These are phyloP conservation scores for Trichoderma brevicompactum DNA, from an alignment of 2,329 filamentous ascomycete genomes.

Conservation along the genomic window DNA sequence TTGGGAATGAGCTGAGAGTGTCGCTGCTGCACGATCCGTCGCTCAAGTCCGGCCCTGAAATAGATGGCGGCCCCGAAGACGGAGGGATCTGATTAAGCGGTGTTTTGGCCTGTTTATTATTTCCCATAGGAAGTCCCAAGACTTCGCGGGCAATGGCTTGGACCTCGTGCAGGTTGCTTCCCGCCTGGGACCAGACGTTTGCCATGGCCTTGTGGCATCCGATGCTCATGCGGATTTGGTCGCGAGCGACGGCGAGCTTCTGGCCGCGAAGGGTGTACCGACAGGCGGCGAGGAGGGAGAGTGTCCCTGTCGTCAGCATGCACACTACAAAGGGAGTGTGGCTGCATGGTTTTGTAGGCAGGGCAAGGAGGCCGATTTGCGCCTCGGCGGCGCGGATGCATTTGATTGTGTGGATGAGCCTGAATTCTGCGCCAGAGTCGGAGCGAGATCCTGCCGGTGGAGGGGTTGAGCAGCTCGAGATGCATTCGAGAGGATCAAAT, in stretches of 20 bases:
- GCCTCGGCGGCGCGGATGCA: conserved; percentile 45
- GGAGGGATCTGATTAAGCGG: not conserved
- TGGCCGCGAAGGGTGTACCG: conserved; percentile 41
- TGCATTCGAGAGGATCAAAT: conserved; percentile 44
- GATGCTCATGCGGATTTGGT: conserved; percentile 49
- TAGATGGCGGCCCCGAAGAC: not conserved
- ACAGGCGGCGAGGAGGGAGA: conserved; percentile 46
- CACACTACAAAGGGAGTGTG: conserved; percentile 49
- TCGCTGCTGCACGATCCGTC: not conserved
- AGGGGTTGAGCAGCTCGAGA: conserved; percentile 44
- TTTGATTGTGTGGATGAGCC: conserved; percentile 47
- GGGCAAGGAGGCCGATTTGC: conserved; percentile 45
- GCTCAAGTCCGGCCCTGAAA: not conserved
- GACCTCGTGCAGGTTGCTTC: conserved; percentile 45
- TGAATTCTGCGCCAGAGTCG: conserved; percentile 32
- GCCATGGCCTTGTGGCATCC: conserved; percentile 46
- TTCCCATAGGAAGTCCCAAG: conserved; percentile 23
- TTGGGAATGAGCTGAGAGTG: not conserved
- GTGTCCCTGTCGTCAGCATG: conserved; percentile 46
- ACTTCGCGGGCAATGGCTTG: conserved; percentile 46
- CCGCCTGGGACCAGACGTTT: conserved; percentile 44
- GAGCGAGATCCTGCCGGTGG: conserved; percentile 28
- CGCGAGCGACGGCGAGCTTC: conserved; percentile 43
- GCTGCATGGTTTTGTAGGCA: conserved; percentile 42
- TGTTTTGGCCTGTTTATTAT: not conserved